Percentiles rank a stretch among this genome's conserved stretches.
Evolutionary conservation across 2,329 filamentous ascomycete species (phyloP).

Genomic region (Botrytis paeoniae): DNA sequence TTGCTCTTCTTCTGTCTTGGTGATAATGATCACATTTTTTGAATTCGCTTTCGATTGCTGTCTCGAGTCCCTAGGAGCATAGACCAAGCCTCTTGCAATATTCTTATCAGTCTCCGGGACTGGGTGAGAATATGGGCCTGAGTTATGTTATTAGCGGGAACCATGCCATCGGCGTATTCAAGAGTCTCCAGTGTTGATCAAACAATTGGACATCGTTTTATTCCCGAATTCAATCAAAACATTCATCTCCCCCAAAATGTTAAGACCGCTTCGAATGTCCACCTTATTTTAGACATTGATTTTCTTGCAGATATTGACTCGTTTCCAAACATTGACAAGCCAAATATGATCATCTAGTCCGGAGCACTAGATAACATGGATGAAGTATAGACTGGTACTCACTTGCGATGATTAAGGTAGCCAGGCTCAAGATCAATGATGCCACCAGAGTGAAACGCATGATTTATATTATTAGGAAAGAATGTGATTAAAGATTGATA

Average conservation of each 20-base stretch:
- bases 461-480: slow-evolving; percentile 21
- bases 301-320: background rate
- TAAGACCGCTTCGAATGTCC: background rate
- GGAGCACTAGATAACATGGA: background rate
- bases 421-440: slow-evolving; percentile 29
- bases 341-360: background rate
- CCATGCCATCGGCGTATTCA: background rate
- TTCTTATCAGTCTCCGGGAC: slow-evolving; percentile 25
- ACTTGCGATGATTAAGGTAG: slow-evolving; percentile 31
- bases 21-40: slow-evolving; percentile 25
- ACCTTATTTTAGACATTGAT: background rate
- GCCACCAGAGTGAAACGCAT: slow-evolving; percentile 31
- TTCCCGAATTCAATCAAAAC: background rate
- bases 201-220: background rate
- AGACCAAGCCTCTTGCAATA: slow-evolving; percentile 30
- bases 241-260: background rate
- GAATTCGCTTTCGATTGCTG: slow-evolving; percentile 18
- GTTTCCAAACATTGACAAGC: background rate
- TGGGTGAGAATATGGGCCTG: slow-evolving; percentile 31
- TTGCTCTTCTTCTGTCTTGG: slow-evolving; percentile 22
- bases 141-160: slow-evolving; percentile 21
- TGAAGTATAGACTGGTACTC: slow-evolving; percentile 13
- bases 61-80: slow-evolving; percentile 21
- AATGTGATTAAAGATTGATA: slow-evolving; percentile 20
- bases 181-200: background rate